Evolutionary conservation across 441 rosid genomes (phyloP).

Genomic region (Pelargonium fulgidum): DNA sequence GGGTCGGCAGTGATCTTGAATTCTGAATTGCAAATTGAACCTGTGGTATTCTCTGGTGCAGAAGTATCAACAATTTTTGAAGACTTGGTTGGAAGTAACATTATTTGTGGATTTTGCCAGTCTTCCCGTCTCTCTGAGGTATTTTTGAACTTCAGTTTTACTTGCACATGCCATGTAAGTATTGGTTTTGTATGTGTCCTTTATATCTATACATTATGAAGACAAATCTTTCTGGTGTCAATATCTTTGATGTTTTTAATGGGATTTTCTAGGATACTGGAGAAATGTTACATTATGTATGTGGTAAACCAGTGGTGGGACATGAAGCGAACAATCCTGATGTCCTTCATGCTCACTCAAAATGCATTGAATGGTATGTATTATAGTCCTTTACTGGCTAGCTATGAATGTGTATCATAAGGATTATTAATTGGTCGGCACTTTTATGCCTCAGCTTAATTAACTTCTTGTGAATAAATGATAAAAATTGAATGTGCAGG

Average conservation of each 20-base stretch:
- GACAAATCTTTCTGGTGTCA: neutral
- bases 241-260: neutral
- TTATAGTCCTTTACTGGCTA: too few species aligned
- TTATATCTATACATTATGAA: neutral
- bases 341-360: slow-evolving; percentile 63
- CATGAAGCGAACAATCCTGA: slow-evolving; percentile 34
- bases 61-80: slow-evolving; percentile 23
- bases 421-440: neutral
- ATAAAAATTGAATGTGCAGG: slow-evolving; percentile 31
- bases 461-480: neutral
- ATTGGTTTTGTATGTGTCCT: neutral
- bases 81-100: slow-evolving; percentile 17
- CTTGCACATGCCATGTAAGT: neutral
- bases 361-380: slow-evolving; percentile 70
- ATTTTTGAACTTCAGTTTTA: neutral
- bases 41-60: slow-evolving; percentile 11
- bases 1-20: neutral
- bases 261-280: slow-evolving; percentile 49
- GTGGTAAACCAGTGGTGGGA: slow-evolving; percentile 48
- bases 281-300: slow-evolving; percentile 56
- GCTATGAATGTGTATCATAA: too few species aligned
- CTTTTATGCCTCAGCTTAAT: too few species aligned
- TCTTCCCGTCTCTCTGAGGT: slow-evolving; percentile 57
- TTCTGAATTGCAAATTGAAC: neutral
- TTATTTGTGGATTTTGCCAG: slow-evolving; percentile 70